Base-by-base conservation (phyloP, 768 basidiomycete genomes). In the Boletus rufocinnamomeus region DNA sequence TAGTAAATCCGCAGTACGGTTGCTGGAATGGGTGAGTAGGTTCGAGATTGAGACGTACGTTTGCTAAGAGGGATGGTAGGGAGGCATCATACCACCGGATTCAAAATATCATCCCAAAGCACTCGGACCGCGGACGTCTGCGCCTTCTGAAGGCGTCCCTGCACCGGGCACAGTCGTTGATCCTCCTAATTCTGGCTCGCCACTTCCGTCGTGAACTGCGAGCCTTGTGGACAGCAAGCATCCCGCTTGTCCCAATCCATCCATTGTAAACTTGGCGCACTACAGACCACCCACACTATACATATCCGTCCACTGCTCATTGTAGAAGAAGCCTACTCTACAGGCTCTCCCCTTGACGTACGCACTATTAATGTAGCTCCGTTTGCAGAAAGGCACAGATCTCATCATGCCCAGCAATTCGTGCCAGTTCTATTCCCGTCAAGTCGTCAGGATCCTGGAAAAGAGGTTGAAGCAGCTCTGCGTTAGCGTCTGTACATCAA, bases 1-100 rank as follows among this genome's bases (percentile, higher is more conserved):
- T 1, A 89, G 85, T 46, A 86, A 87, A 68, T 80, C 88, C 7
- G 92, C 91, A 6, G 83, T 88, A 41, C 86, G 81, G 65, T 67
- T 98, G 63, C 74, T 98, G 67, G 86, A 89, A 69, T 77, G 87
- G 80, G 96, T 94, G 66, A 67, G 61, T 50, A 11, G 19, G 47
- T 40, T 27, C 52, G 40, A n/a, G 25, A 30, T 43, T 7, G 28
- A 43, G n/a, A 30, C 34, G 28, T 57, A 19, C 59, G 27, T 45
- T 56, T 50, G 60, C 54, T 57, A 16, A 64, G 41, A 41, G 13
- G 48, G 23, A 40, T 30, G 55, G 14, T 54, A 89, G 88, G 88
- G 88, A 55, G 82, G 84, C 37, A 79, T 89, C 50, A 76, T 88
- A 49, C 76, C 80, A 46, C 79, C 84, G 23, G 77, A 76, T 60